phyloP scores from a whole-genome alignment of 805 yeast genomes.

The Cyberlindnera suaveolens region DNA sequence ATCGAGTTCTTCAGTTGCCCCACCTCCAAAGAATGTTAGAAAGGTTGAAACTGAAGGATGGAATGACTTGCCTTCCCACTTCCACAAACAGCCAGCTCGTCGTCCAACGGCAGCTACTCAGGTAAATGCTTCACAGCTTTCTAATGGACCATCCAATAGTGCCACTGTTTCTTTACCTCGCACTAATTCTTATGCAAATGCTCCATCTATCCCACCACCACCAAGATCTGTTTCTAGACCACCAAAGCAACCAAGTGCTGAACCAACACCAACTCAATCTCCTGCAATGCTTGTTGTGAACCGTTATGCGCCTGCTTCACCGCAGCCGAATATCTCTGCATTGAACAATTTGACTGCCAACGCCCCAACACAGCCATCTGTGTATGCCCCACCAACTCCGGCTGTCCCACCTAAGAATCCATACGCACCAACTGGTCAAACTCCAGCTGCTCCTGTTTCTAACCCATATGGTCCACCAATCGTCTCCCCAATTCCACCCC shows the following conservation, averaged over 20 bases:
- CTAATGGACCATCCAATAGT: conserved; percentile 7
- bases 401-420: conserved; percentile 26
- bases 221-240: conserved; percentile 28
- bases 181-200: conserved; percentile 20
- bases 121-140: conserved; percentile 21
- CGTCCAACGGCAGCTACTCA: conserved; percentile 43
- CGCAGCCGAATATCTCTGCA: conserved; percentile 14
- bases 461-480: conserved; percentile 26
- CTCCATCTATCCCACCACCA: conserved; percentile 28
- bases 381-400: conserved; percentile 6
- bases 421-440: conserved; percentile 21
- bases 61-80: conserved; percentile 61
- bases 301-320: conserved; percentile 29
- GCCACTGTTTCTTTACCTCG: conserved; percentile 18
- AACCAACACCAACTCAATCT: conserved; percentile 12
- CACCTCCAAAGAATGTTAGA: conserved; percentile 26
- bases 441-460: conserved; percentile 1
- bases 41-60: conserved; percentile 58
- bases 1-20: conserved; percentile 12
- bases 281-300: conserved; percentile 17
- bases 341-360: conserved; percentile 5
- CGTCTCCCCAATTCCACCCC: not conserved
- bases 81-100: conserved; percentile 30
- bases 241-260: conserved; percentile 11
- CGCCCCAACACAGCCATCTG: conserved; percentile 27